Conservation (phyloP, 768 basidiomycete species). For the Lentinula detonsa region DNA sequence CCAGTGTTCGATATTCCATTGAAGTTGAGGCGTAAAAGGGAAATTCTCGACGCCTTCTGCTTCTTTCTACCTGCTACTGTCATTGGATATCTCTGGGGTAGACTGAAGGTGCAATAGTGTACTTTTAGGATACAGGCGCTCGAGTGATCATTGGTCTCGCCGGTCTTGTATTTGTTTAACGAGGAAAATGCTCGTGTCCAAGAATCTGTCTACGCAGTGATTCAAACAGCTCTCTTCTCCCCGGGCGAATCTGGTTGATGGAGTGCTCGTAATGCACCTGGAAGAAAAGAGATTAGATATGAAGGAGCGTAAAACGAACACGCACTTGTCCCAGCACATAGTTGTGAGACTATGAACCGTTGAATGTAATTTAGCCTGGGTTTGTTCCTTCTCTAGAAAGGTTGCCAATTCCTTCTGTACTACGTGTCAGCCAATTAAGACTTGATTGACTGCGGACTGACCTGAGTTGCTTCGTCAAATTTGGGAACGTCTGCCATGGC, state of each 20-base stretch:
- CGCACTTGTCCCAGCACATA: constrained; percentile 92
- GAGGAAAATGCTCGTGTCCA: constrained; percentile 82
- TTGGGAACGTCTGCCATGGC: constrained; percentile 44
- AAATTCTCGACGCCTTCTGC: constrained; percentile 63
- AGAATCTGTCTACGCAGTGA: constrained; percentile 90
- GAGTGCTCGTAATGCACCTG: constrained; percentile 73
- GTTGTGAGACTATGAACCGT: constrained; percentile 74
- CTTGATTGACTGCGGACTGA: constrained; percentile 19
- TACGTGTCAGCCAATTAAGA: constrained; percentile 6
- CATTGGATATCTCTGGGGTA: constrained; percentile 40
- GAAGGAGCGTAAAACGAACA: constrained; percentile 12
- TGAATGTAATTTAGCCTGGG: constrained; percentile 56
- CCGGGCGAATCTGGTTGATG: constrained; percentile 72
- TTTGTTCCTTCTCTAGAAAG: constrained; percentile 81
- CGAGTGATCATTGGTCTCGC: constrained; percentile 15
- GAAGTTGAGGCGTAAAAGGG: constrained; percentile 43
- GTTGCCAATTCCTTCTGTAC: constrained; percentile 72
- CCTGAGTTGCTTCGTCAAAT: constrained; percentile 79
- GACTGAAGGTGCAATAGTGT: constrained; percentile 13
- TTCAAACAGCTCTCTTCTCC: constrained; percentile 76
- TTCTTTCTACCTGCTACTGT: constrained; percentile 58
- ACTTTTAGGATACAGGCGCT: background rate
- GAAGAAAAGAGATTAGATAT: constrained; percentile 3
- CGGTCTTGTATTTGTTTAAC: constrained; percentile 58
- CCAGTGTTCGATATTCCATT: constrained; percentile 50